Percentiles rank a stretch among this genome's conserved stretches.
These are phyloP conservation scores for Diospyros kaki DNA, from an alignment of 148 eudicot genomes.

Conservation along the genomic window DNA sequence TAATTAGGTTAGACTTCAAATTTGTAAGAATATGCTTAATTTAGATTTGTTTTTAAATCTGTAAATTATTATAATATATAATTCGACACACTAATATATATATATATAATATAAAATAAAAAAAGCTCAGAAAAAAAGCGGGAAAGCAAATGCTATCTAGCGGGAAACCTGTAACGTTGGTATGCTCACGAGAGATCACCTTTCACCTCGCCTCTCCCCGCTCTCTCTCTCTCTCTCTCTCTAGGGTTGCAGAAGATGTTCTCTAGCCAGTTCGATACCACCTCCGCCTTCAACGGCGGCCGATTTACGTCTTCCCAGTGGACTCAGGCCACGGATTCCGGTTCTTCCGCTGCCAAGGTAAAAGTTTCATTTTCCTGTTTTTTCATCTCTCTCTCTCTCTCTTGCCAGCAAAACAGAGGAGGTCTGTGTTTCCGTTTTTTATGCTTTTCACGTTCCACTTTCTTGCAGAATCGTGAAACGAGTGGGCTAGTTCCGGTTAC, in stretches of 20 bases:
- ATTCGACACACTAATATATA: too few relatives aligned
- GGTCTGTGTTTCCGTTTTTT: not conserved
- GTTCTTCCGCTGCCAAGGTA: conserved; percentile 51
- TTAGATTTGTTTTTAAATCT: too few relatives aligned
- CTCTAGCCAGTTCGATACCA: conserved; percentile 46
- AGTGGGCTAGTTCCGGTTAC: conserved; percentile 62
- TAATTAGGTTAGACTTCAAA: too few relatives aligned
- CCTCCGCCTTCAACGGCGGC: conserved; percentile 38
- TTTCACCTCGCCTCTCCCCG: conserved; percentile 8
- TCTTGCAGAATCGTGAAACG: conserved; percentile 52
- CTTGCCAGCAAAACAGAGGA: not conserved
- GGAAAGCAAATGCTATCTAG: conserved; percentile 21
- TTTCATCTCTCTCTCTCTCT: not conserved
- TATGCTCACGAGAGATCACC: not conserved
- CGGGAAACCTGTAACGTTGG: conserved; percentile 35
- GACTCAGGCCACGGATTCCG: conserved; percentile 37
- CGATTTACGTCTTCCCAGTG: conserved; percentile 63
- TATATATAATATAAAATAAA: too few relatives aligned
- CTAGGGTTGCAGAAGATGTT: conserved; percentile 29
- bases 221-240: conserved; percentile 9
- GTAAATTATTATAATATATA: too few relatives aligned
- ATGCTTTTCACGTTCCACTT: not conserved
- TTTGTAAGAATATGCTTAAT: too few relatives aligned
- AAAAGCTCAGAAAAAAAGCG: too few relatives aligned
- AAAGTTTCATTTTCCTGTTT: not conserved